These are phyloP conservation scores for Aureobasidium sp. DNA, from an alignment of 2,329 filamentous ascomycete species.

Conservation along the genomic window DNA sequence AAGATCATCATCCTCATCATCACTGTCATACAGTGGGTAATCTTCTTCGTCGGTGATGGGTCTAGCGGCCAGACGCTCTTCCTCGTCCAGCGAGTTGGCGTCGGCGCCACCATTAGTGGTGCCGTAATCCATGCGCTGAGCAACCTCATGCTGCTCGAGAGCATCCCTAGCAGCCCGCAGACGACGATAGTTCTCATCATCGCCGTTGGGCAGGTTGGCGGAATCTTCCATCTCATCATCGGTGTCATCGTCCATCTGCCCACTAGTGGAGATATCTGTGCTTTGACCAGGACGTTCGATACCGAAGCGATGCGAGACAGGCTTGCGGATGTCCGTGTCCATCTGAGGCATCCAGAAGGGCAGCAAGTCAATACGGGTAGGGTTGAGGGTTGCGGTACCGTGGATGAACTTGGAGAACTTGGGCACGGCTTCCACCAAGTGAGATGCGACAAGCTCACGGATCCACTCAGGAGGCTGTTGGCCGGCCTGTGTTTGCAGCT, in stretches of 20 bases:
- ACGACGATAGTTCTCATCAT: slow-evolving; percentile 38
- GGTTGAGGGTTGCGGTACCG: slow-evolving; percentile 80
- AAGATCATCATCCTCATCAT: slow-evolving; percentile 63
- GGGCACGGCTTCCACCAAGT: slow-evolving; percentile 95
- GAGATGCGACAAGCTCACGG: slow-evolving; percentile 80
- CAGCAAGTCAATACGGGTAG: slow-evolving; percentile 75
- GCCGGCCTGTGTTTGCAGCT: slow-evolving; percentile 90
- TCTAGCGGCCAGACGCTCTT: slow-evolving; percentile 68
- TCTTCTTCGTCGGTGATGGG: slow-evolving; percentile 53
- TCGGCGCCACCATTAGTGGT: slow-evolving; percentile 26
- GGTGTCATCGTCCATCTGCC: slow-evolving; percentile 67
- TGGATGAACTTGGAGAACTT: slow-evolving; percentile 99
- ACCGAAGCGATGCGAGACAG: slow-evolving; percentile 78
- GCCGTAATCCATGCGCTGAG: slow-evolving; percentile 41
- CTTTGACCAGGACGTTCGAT: slow-evolving; percentile 74
- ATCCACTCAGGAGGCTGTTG: slow-evolving; percentile 97
- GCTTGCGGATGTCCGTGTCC: slow-evolving; percentile 95
- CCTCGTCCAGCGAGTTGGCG: slow-evolving; percentile 56
- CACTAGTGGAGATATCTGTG: slow-evolving; percentile 66
- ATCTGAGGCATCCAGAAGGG: slow-evolving; percentile 99
- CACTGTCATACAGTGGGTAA: slow-evolving; percentile 84
- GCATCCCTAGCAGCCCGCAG: slow-evolving; percentile 44
- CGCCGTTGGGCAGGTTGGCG: slow-evolving; percentile 24
- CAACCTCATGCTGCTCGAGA: slow-evolving; percentile 43
- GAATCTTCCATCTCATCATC: slow-evolving; percentile 56